Evolutionary conservation across 345 rosid species (phyloP), one percentile per base, ranked within the genome.

Genomic region (Psidium guajava): DNA sequence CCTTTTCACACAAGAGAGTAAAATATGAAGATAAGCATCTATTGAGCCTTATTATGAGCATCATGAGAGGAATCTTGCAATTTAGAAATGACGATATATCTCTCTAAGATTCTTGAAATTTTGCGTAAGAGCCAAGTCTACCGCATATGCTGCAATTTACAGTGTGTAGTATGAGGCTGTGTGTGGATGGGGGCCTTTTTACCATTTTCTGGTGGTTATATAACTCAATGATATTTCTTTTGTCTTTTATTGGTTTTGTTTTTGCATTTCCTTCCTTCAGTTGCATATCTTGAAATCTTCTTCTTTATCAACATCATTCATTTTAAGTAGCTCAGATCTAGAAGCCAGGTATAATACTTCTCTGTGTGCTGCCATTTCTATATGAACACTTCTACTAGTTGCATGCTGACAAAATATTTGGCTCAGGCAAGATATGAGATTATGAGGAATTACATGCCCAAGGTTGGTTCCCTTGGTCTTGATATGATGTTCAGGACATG

Each of bases 401-500:
- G 54, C 83, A 36, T 84, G 50, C 75, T 92, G 90, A 90, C 59
- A 57, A 86, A 73, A 74, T 75, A 14, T 84, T 88, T 87, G 84
- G 86, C 86, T 90, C 95, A 97, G 99, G 99, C 98, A 91, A 96
- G 99, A 89, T 97, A 97, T 85, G 94, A 95, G 83, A 97, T 97
- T 86, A 96, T 96, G 99, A 93, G 93, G 93, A 95, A 96, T 87
- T 96, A 97, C 94, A 96, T 97, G 99, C 98, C 98, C 8, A 96
- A 97, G 92, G 99, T 97, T 85, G 99, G 99, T 73, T 82, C 96
- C 42, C 94, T 95, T 74, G 99, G 99, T 85, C 95, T 94, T 91
- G 98, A 97, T 90, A 95, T 96, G 99, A 95, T 97, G 99, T 96
- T 96, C 61, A 91, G 99, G 87, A 97, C 99, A 3, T 97, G 99